Evolutionary conservation across 331 rosid genomes (phyloP).

Genomic region (Prunus yedoensis): DNA sequence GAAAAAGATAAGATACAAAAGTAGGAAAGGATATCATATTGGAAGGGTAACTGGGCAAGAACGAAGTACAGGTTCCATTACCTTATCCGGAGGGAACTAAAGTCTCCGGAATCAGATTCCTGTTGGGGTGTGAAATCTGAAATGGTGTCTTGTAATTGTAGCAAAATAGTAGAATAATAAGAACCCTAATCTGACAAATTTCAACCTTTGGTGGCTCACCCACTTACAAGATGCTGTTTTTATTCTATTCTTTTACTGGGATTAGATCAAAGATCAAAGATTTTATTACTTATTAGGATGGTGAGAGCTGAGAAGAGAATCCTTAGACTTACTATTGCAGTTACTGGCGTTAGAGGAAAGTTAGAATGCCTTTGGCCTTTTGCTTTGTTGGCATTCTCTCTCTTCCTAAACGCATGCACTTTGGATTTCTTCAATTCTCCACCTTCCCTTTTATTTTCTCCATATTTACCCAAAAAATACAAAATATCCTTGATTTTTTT

Average conservation of each 20-base stretch:
- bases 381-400: conserved; percentile 29
- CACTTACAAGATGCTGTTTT: conserved; percentile 15
- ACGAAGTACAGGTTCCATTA: conserved; percentile 41
- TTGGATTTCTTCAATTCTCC: neutral
- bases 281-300: conserved; percentile 2
- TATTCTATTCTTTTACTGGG: neutral
- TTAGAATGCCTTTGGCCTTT: neutral
- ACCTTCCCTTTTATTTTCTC: neutral
- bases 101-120: conserved; percentile 32
- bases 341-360: conserved; percentile 26
- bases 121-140: conserved; percentile 31
- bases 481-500: too few species aligned
- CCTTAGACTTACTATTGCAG: conserved; percentile 7
- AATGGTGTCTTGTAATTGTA: conserved; percentile 1
- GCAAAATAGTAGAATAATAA: conserved; percentile 11
- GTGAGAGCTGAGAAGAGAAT: conserved; percentile 22
- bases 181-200: conserved; percentile 46
- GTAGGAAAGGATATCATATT: neutral
- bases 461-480: neutral
- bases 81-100: conserved; percentile 35
- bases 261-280: neutral
- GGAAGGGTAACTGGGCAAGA: conserved; percentile 10
- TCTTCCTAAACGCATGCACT: too few species aligned
- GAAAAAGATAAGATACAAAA: neutral
- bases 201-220: conserved; percentile 17